Percentiles rank a stretch among this genome's conserved stretches.
These are phyloP conservation scores for Bacterosira constricta DNA, from an alignment of 108 stramenopile genomes.

Conservation along the genomic window DNA sequence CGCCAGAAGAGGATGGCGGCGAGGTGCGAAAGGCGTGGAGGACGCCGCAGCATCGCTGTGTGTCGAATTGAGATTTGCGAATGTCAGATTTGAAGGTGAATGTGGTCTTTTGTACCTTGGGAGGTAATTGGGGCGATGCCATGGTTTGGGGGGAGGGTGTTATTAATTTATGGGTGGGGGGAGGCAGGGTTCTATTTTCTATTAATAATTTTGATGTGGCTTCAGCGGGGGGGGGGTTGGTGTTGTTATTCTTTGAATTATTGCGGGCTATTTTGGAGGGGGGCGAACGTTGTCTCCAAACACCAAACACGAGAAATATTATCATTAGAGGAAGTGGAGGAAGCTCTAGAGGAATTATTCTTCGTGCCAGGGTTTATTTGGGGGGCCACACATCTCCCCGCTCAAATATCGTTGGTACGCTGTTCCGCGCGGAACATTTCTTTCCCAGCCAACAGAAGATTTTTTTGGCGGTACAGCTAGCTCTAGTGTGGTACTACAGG, in stretches of 20 bases:
- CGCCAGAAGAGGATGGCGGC: background rate
- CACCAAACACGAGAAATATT: background rate
- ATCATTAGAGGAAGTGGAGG: no score
- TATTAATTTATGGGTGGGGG: background rate
- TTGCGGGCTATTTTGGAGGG: background rate
- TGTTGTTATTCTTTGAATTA: background rate
- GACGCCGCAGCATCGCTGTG: background rate
- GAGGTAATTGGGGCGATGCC: background rate
- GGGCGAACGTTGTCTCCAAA: background rate
- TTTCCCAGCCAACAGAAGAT: no score
- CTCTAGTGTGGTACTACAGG: no score
- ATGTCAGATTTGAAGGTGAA: slow-evolving; percentile 23
- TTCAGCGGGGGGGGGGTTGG: background rate
- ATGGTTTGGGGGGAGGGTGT: background rate
- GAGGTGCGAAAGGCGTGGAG: slow-evolving; percentile 20
- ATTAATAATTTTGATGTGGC: background rate
- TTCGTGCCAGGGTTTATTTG: no score
- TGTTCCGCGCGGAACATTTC: no score
- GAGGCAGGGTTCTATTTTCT: no score
- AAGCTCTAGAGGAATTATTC: no score
- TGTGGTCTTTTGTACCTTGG: slow-evolving; percentile 13
- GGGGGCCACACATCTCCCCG: no score
- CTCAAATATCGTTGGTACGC: no score
- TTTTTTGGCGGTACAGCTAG: no score
- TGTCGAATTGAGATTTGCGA: background rate